Conservation (phyloP, 2,329 filamentous ascomycete genomes). For the Phaeophleospora eucalypticola region DNA sequence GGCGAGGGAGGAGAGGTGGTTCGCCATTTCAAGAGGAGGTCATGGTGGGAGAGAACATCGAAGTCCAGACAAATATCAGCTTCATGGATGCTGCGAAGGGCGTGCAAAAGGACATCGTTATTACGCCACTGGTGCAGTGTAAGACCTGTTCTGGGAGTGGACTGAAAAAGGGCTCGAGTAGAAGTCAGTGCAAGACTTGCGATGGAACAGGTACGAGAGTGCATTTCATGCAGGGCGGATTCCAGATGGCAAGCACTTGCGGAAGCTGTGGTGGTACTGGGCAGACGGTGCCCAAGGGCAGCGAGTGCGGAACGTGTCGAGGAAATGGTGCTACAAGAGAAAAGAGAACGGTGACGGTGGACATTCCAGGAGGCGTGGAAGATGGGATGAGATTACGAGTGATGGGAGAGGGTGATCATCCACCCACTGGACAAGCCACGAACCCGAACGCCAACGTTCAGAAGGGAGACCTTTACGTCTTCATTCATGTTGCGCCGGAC, state of each 20-base stretch:
- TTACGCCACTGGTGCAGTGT: slow-evolving; percentile 77
- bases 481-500: slow-evolving; percentile 84
- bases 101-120: slow-evolving; percentile 77
- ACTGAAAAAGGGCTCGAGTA: slow-evolving; percentile 73
- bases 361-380: slow-evolving; percentile 93
- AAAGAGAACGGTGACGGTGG: slow-evolving; percentile 75
- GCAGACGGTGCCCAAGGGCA: slow-evolving; percentile 68
- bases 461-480: slow-evolving; percentile 85
- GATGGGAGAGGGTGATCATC: slow-evolving; percentile 80
- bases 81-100: slow-evolving; percentile 97
- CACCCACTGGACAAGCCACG: slow-evolving; percentile 66
- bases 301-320: slow-evolving; percentile 73
- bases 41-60: slow-evolving; percentile 90
- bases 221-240: slow-evolving; percentile 85
- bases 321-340: slow-evolving; percentile 84
- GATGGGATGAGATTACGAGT: slow-evolving; percentile 91
- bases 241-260: slow-evolving; percentile 94
- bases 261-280: slow-evolving; percentile 75
- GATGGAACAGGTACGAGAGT: slow-evolving; percentile 82
- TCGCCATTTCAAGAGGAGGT: slow-evolving; percentile 76
- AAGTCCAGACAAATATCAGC: slow-evolving; percentile 85
- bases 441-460: slow-evolving; percentile 61
- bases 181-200: slow-evolving; percentile 71
- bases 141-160: slow-evolving; percentile 79
- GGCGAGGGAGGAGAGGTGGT: slow-evolving; percentile 50